Evolutionary conservation across 805 yeast genomes (phyloP).

Genomic region (Saturnispora gosingensis): DNA sequence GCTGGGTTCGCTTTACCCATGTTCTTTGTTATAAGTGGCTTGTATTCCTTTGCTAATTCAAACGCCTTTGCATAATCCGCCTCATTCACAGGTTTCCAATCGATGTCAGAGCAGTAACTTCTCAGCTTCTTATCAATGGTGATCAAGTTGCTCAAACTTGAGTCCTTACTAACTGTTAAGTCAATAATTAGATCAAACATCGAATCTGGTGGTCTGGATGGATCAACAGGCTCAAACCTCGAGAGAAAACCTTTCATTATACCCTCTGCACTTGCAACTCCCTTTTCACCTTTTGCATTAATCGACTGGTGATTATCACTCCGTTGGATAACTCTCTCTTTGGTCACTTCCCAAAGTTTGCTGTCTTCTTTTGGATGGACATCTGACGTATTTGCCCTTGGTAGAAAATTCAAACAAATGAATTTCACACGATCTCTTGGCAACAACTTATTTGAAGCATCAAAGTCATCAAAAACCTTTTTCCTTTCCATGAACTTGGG

Average conservation of each 20-base stretch:
- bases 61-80: conserved; percentile 39
- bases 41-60: conserved; percentile 40
- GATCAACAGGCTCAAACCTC: conserved; percentile 54
- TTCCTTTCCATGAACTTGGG: conserved; percentile 61
- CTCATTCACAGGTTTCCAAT: conserved; percentile 31
- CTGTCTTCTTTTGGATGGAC: conserved; percentile 22
- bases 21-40: conserved; percentile 40
- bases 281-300: conserved; percentile 35
- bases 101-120: conserved; percentile 35
- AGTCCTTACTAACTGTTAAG: conserved; percentile 36
- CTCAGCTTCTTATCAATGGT: conserved; percentile 32
- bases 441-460: conserved; percentile 33
- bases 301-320: conserved; percentile 90
- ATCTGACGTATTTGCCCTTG: not conserved
- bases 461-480: conserved; percentile 50
- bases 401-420: conserved; percentile 60
- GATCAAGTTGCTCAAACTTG: conserved; percentile 43
- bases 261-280: conserved; percentile 39
- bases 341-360: conserved; percentile 43
- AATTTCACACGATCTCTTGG: conserved; percentile 42
- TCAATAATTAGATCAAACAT: conserved; percentile 58
- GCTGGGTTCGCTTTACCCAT: conserved; percentile 13
- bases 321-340: conserved; percentile 49
- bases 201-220: conserved; percentile 45
- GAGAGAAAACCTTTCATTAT: conserved; percentile 69